Evolutionary conservation across 495 filamentous ascomycete species (phyloP), one percentile per base, ranked within the genome.

Genomic region (Tetracladium setigerum): DNA sequence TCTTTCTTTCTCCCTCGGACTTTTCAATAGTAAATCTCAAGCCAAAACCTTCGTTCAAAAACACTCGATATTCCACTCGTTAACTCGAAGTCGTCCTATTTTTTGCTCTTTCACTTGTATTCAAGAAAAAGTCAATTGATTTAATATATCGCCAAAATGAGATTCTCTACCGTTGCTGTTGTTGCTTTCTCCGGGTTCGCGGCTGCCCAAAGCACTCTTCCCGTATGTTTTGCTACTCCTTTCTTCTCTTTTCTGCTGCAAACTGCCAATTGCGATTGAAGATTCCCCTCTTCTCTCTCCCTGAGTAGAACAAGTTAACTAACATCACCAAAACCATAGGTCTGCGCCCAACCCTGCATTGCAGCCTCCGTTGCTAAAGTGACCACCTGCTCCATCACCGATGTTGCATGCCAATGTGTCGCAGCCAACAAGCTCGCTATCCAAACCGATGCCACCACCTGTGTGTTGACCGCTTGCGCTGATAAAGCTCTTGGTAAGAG

Each of bases 381-480:
- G 43, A 67, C 67, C 27, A 59, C 49, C 32, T 73, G 70, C 58
- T 49, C 30, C 16, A 22, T 32, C 22, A 53, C 48, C 44, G 70
- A 74, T 61, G 64, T 62, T 53, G 36, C 53, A 34, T 74, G 72
- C 60, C 62, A 68, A 51, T 76, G 72, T 61, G 36, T 52, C 8
- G 30, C 50, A 42, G 41, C 39, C 30, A 58, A 69, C 50, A 52
- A 60, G 34, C 53, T 60, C 27, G 35, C 50, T 24, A 48, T 73
- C 35, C 56, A 57, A 16, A 8, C 42, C 6, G 53, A 44, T 11
- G 69, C 66, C 35, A 67, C 65, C 14, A 15, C 37, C 36, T 70
- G 68, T 50, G 67, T 74, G 10, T 35, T 49, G 18, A 46, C 5
- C 24, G 38, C 43, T 30, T 49, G 47, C 30, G 50, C 52, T 1